Base-by-base conservation (phyloP, 495 filamentous ascomycete genomes). In the Aspergillus hancockii region DNA sequence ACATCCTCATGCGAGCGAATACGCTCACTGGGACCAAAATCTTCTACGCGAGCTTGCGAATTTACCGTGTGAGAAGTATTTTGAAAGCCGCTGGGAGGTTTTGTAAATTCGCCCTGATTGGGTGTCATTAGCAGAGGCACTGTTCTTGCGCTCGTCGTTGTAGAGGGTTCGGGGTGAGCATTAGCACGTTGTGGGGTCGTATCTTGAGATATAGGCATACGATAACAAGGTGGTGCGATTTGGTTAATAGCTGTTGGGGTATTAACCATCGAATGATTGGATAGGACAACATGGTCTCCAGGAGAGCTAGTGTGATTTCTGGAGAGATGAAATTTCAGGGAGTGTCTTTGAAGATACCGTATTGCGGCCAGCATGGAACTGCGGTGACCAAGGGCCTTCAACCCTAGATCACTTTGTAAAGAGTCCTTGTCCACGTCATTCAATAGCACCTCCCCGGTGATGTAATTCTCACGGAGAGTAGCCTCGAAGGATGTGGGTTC, bases 401-500 rank as follows among this genome's bases (percentile, higher is more conserved):
- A 60, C 0, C 78, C 78, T 22, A 86, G 65, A 6, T 85, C 82
- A 49, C 81, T 70, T 14, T 72, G 78, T 34, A 88, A 60, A 21
- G 72, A 61, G 4, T 62, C 38, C 6, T 73, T 67, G 49, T 81
- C 74, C 2, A 87, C 69, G 59, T 77, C 67, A 3, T 73, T 63
- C 1, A 94, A 71, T 0, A 95, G 75, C 0, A 82, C 77, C 32
- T 79, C 68, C 7, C 91, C 91, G 51, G 82, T 82, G 3, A 93
- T 74, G 4, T 78, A 75, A 52, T 88, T 77, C 0, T 86, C 78
- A 4, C 81, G 77, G 6, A 95, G 72, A 12, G 70, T 67, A 13
- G 61, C 65, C 63, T 83, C 85, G 12, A 93, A 75, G 0, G 61
- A 22, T 8, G 61, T 61, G 0, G 75, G 69, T 43, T 88, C 75